Conservation (phyloP, 225 moss, liverwort and hornwort species). For the Neckera pumila region DNA sequence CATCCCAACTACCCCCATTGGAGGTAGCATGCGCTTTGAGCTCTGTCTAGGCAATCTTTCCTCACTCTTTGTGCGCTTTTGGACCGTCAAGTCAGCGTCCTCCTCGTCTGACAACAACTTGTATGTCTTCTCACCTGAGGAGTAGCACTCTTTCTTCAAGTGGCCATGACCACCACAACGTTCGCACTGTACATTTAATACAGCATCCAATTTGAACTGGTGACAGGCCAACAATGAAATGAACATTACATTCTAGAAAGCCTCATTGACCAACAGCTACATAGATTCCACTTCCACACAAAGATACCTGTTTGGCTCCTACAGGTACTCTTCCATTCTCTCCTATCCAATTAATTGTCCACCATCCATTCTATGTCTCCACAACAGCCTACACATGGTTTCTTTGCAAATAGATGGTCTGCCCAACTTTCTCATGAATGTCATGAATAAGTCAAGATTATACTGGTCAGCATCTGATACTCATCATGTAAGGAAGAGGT, state of each 20-base stretch:
- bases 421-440: neutral
- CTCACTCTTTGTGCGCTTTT: conserved; percentile 3
- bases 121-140: conserved; percentile 61
- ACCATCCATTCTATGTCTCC: neutral
- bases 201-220: conserved; percentile 72
- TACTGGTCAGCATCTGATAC: neutral
- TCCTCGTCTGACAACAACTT: conserved; percentile 62
- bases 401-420: neutral
- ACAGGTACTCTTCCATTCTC: neutral
- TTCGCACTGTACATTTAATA: conserved; percentile 68
- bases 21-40: conserved; percentile 5
- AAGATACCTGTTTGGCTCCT: neutral
- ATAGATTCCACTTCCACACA: neutral
- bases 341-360: neutral
- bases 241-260: neutral
- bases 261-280: neutral
- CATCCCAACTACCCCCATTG: conserved; percentile 6
- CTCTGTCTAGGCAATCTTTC: conserved; percentile 7
- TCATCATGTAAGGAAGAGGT: neutral
- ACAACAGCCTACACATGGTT: neutral
- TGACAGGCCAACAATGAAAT: neutral
- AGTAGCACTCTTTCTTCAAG: conserved; percentile 77
- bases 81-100: neutral
- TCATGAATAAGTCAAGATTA: neutral
- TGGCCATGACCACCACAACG: conserved; percentile 91